These are phyloP conservation scores for Oldenlandia corymbosa DNA, from an alignment of 257 asterid species.

Conservation along the genomic window DNA sequence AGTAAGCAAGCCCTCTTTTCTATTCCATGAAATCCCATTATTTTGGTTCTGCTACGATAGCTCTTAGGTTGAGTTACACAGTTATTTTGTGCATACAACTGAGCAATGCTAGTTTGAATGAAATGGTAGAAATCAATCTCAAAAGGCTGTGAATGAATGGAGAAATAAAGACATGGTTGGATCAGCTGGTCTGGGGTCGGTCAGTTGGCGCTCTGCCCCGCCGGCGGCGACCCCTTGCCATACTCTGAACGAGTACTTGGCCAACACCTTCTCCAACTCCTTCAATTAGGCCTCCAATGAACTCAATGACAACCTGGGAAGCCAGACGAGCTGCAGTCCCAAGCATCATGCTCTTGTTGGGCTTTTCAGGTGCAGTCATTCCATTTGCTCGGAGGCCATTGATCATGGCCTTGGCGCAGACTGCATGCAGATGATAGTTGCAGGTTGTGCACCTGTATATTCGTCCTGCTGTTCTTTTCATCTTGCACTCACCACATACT, in stretches of 20 bases:
- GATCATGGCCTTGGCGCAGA: constrained; percentile 56
- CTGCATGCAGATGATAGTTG: constrained; percentile 64
- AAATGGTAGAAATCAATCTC: neutral
- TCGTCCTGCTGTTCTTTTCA: constrained; percentile 41
- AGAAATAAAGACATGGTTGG: neutral
- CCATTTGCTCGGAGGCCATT: constrained; percentile 67
- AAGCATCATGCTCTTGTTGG: constrained; percentile 29
- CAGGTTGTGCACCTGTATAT: constrained; percentile 64
- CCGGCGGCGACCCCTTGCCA: constrained; percentile 33
- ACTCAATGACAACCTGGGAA: constrained; percentile 62
- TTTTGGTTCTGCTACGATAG: too few relatives aligned
- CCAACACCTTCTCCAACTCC: constrained; percentile 83
- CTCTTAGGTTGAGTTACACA: neutral
- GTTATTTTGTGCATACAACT: too few relatives aligned
- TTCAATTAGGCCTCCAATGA: constrained; percentile 65
- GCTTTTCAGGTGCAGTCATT: constrained; percentile 49
- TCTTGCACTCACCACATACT: constrained; percentile 55
- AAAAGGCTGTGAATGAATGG: neutral
- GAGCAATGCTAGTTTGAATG: neutral
- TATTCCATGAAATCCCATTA: too few relatives aligned
- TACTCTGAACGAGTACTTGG: constrained; percentile 46
- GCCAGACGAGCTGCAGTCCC: constrained; percentile 70
- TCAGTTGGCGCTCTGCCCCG: neutral
- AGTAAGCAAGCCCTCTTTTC: neutral
- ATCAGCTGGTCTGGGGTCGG: neutral